phyloP scores from a whole-genome alignment of 2,329 filamentous ascomycete genomes.

The Stachybotrys elegans region DNA sequence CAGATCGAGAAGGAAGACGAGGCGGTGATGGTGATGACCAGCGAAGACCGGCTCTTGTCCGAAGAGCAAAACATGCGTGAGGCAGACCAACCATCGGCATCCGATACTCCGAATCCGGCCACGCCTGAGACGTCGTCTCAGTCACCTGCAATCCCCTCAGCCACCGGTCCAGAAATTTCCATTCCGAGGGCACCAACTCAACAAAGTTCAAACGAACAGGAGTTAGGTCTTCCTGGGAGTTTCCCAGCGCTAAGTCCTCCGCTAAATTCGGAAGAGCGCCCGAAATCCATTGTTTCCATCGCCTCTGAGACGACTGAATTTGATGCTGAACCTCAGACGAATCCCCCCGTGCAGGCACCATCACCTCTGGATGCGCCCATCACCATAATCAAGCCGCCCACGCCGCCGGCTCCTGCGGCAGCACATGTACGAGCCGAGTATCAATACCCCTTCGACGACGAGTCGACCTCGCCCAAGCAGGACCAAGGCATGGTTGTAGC shows the following conservation, averaged over 20 bases:
- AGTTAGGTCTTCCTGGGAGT: constrained; percentile 60
- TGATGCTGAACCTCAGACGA: constrained; percentile 65
- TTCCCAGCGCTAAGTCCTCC: constrained; percentile 42
- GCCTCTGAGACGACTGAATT: constrained; percentile 64
- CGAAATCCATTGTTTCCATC: constrained; percentile 54
- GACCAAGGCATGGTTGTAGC: constrained; percentile 10
- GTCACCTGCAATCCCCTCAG: too few relatives aligned
- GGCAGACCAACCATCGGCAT: too few relatives aligned
- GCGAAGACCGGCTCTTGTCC: too few relatives aligned
- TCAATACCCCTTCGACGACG: constrained; percentile 46
- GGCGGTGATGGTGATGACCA: too few relatives aligned
- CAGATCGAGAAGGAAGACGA: too few relatives aligned
- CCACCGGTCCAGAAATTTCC: too few relatives aligned
- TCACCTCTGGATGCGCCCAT: constrained; percentile 17
- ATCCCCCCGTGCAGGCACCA: constrained; percentile 36
- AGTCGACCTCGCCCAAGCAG: constrained; percentile 21
- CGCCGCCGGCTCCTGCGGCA: constrained; percentile 18
- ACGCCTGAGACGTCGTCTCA: too few relatives aligned
- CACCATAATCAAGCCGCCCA: constrained; percentile 21
- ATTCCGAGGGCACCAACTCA: too few relatives aligned
- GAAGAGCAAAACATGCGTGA: too few relatives aligned
- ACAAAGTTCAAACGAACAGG: too few relatives aligned
- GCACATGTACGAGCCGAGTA: constrained; percentile 35
- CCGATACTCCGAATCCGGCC: too few relatives aligned
- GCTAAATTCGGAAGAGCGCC: constrained; percentile 40